Evolutionary conservation across 1,284 basidiomycete genomes (phyloP).

Genomic region (Tausonia pullulans): DNA sequence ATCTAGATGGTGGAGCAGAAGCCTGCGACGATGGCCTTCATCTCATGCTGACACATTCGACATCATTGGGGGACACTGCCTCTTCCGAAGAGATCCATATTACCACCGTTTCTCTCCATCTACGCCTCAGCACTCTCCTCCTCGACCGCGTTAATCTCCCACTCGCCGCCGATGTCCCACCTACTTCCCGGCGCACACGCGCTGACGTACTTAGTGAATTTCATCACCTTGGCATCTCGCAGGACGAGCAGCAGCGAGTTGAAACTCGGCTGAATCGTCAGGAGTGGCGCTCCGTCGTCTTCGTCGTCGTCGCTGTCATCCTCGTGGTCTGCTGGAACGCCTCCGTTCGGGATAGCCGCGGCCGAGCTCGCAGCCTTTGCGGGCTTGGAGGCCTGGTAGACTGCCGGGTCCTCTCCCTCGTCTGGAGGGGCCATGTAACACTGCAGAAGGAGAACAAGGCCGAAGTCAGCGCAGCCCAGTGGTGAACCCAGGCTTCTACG

Average conservation of each 20-base stretch:
- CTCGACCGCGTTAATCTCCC: conserved; percentile 51
- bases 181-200: conserved; percentile 72
- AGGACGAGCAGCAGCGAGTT: conserved; percentile 83
- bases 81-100: background rate
- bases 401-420: conserved; percentile 85
- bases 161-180: conserved; percentile 84
- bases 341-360: background rate
- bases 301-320: conserved; percentile 36
- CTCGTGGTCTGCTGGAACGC: background rate
- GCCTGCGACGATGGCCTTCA: too few species aligned
- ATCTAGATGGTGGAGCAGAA: too few species aligned
- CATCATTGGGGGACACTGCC: too few species aligned
- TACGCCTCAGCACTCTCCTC: conserved; percentile 35
- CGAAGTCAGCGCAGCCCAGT: too few species aligned
- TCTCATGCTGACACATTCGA: too few species aligned
- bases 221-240: conserved; percentile 78
- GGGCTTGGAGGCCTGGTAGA: conserved; percentile 56
- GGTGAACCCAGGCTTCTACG: background rate
- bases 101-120: background rate
- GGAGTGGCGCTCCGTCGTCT: conserved; percentile 66
- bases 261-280: conserved; percentile 82
- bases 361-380: conserved; percentile 27
- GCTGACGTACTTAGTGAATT: conserved; percentile 87
- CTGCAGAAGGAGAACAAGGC: conserved; percentile 30
- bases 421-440: conserved; percentile 92